These are phyloP conservation scores for Cyclotella sp. DNA, from an alignment of 108 stramenopile species.

Conservation along the genomic window DNA sequence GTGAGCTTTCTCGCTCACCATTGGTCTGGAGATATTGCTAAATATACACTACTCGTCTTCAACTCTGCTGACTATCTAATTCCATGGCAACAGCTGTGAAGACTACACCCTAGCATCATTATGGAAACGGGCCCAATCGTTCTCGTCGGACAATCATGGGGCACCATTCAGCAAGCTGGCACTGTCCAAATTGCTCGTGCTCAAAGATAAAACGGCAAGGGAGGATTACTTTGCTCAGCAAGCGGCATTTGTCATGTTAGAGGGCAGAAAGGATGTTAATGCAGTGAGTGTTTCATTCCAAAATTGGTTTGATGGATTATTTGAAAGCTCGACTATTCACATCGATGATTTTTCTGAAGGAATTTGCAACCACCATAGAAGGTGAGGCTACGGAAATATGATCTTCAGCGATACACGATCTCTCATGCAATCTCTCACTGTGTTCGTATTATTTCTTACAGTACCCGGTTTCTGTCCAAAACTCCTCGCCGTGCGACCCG, in stretches of 20 bases:
- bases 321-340: not conserved
- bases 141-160: slow-evolving; percentile 22
- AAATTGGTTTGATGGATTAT: not conserved
- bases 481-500: slow-evolving; percentile 70
- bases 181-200: slow-evolving; percentile 71
- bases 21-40: not conserved
- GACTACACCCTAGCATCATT: slow-evolving; percentile 80
- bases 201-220: slow-evolving; percentile 64
- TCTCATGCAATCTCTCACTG: slow-evolving; percentile 1
- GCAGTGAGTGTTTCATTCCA: too few relatives aligned
- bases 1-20: not conserved
- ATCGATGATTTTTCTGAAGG: slow-evolving; percentile 17
- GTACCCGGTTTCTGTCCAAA: slow-evolving; percentile 76
- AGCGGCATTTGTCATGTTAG: slow-evolving; percentile 72
- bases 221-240: slow-evolving; percentile 90
- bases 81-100: slow-evolving; percentile 36
- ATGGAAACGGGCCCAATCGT: slow-evolving; percentile 71
- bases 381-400: too few relatives aligned
- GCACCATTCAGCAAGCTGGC: slow-evolving; percentile 83
- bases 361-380: slow-evolving; percentile 82
- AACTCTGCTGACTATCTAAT: not conserved
- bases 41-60: not conserved
- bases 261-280: slow-evolving; percentile 76
- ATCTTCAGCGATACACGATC: too few relatives aligned
- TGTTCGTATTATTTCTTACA: not conserved